Evolutionary conservation across 768 basidiomycete species (phyloP), one percentile per base, ranked within the genome.

Genomic region (Psilocybe cubensis): DNA sequence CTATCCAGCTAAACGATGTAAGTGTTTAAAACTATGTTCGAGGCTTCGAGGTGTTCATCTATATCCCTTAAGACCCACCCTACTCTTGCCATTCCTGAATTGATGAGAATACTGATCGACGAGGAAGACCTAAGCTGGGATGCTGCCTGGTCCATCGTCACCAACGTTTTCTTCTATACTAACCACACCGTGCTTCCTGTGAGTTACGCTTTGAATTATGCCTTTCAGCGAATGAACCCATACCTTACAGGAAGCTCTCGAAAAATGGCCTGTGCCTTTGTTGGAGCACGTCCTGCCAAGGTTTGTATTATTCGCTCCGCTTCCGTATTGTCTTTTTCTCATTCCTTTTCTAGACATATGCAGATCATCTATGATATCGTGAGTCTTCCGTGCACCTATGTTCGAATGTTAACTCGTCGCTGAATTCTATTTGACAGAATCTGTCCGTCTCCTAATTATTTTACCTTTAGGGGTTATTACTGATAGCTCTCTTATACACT

Each of bases 11-110:
- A n/a, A 97, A 96, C 67, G 94, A 95, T 62, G 91, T 92, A 64
- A 48, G 83, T 63, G n/a, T 21, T 33, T 45, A 18, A 2, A 17
- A 40, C 35, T 21, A 53, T 28, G 33, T 60, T 8, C 21, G 18
- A 7, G 12, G 25, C n/a, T 29, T 6, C 20, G 35, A 11, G 21
- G 7, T 54, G 48, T 27, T 52, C 12, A 24, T n/a, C n/a, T n/a
- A n/a, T n/a, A n/a, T n/a, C n/a, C n/a, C n/a, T n/a, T n/a, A 40
- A 95, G 87, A 97, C 96, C 3, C 96, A 98, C 72, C 96, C 96
- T 0, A 96, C 95, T 3, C 82, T 98, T 57, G 94, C 96, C 23
- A 93, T 98, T 66, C 92, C 92, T 18, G 97, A 99, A 72, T 79
- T 98, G 54, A 94, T 95, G 93, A 87, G 96, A 24, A 85, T 98